Evolutionary conservation across 805 yeast species (phyloP), one percentile per base, ranked within the genome.

Genomic region (Hanseniaspora vineae): DNA sequence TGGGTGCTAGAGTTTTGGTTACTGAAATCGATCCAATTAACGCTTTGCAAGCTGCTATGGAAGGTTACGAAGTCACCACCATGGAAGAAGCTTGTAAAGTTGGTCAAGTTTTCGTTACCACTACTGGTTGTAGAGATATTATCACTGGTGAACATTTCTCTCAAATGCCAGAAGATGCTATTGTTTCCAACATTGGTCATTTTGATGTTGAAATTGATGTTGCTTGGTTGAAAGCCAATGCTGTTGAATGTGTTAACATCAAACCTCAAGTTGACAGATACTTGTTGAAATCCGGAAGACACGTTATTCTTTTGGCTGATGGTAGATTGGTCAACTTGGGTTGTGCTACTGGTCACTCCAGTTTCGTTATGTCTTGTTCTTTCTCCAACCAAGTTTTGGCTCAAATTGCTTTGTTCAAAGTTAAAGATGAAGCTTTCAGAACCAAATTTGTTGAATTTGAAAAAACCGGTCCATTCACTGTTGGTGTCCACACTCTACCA

Each of bases 301-400:
- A 90, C 77, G 67, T 90, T 67, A 88, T 90, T 75, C 78, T 90
- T 67, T 84, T 90, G 64, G 98, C 98, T 58, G 96, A 89, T 73
- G 98, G 98, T 76, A 88, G 98, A 78, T 83, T 90, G 65, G 97
- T 90, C 68, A 90, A 90, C 88, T 79, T 90, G 68, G 98, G 98
- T 64, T 92, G 97, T 77, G 98, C 97, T 68, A 90, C 97, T 64
- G 98, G 98, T 68, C 98, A 90, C 80, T 84, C 97, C 46, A 87
- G 97, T 40, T 90, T 90, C 68, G 98, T 90, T 66, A 90, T 90
- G 98, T 88, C 97, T 54, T 92, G 97, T 76, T 92, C 97, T 49
- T 90, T 90, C 95, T 86, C 97, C 62, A 90, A 90, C 85, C 98
- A 90, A 78, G 97, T 90, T 56, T 78, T 90, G 68, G 98, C 98